Base-by-base conservation (phyloP, 306 rosid species). In the Vicia villosa region DNA sequence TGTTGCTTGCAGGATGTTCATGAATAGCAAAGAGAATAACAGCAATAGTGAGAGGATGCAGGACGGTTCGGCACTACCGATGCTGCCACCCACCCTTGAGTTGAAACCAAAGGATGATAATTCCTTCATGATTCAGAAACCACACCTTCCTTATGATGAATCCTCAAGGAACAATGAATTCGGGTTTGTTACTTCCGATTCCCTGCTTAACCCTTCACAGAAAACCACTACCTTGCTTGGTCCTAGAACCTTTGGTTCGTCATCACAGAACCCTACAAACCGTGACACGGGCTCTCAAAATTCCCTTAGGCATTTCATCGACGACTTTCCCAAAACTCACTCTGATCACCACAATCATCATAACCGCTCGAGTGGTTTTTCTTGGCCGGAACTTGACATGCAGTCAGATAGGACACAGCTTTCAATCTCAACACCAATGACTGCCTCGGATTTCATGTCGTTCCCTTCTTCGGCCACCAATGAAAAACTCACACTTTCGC, bases 271-370 rank as follows among this genome's bases (percentile, higher is more conserved):
- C 45, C 72, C 67, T 5, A 5, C 77, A 10, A 72, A 67, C 43
- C 59, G 62, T 9, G 78, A 81, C 54, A 51, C 80, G 0, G 81
- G 82, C 3, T 64, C 93, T 7, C 91, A 79, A 47, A 88, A 78
- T 16, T 69, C 97, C 37, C 86, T 89, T 19, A 81, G 86, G 68
- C 91, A 91, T 42, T 94, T 94, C 86, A 85, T 90, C 6, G 82
- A 92, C 16, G 86, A 82, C 57, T 90, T 86, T 79, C 91, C 95
- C 8, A 88, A 85, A 77, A 65, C 61, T 38, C 86, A 82, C 22
- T 68, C 85, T 1, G 74, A 73, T 40, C 54, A 26, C 16, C 51
- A 52, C 52, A 16, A 46, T 7, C 38, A 20, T 51, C 19, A 72
- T 46, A 38, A 75, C 43, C 78, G 76, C 34, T 34, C 80, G 0